Conservation (phyloP, 2,329 filamentous ascomycete species). For the Aspergillus sp. region DNA sequence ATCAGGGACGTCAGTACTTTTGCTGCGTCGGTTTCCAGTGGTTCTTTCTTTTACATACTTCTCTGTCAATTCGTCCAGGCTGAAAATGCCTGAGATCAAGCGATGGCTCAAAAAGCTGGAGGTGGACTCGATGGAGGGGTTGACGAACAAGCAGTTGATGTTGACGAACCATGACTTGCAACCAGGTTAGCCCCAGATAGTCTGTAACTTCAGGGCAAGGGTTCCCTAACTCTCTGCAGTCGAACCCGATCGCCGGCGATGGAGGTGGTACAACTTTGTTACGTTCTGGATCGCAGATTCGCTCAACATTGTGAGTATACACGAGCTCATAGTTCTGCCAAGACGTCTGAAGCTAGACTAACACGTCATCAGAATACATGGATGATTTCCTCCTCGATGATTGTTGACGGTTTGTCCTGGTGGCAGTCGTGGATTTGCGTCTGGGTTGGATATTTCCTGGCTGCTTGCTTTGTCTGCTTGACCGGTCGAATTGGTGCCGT, state of each 20-base stretch:
- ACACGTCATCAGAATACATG: conserved; percentile 68
- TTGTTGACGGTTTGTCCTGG: conserved; percentile 78
- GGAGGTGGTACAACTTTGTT: conserved; percentile 86
- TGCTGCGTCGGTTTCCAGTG: neutral
- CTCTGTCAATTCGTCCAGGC: conserved; percentile 2
- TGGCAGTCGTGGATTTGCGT: conserved; percentile 92
- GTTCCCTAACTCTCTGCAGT: conserved; percentile 55
- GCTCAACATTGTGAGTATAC: conserved; percentile 69
- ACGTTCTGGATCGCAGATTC: conserved; percentile 85
- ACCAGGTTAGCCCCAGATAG: conserved; percentile 47
- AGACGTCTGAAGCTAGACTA: neutral
- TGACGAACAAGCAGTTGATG: conserved; percentile 81
- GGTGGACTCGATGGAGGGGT: conserved; percentile 74
- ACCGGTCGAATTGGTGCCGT: conserved; percentile 83
- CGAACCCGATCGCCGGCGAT: conserved; percentile 77
- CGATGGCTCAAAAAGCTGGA: conserved; percentile 62
- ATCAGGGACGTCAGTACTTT: neutral
- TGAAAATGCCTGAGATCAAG: conserved; percentile 34
- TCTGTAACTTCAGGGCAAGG: conserved; percentile 11
- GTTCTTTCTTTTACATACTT: neutral
- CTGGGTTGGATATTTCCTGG: conserved; percentile 81
- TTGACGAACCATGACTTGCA: conserved; percentile 84
- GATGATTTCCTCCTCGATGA: conserved; percentile 90
- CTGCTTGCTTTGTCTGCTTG: conserved; percentile 73
- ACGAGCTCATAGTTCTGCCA: neutral